Base-by-base conservation (phyloP, 495 filamentous ascomycete species). In the Pseudomonodictys pantanalensis region DNA sequence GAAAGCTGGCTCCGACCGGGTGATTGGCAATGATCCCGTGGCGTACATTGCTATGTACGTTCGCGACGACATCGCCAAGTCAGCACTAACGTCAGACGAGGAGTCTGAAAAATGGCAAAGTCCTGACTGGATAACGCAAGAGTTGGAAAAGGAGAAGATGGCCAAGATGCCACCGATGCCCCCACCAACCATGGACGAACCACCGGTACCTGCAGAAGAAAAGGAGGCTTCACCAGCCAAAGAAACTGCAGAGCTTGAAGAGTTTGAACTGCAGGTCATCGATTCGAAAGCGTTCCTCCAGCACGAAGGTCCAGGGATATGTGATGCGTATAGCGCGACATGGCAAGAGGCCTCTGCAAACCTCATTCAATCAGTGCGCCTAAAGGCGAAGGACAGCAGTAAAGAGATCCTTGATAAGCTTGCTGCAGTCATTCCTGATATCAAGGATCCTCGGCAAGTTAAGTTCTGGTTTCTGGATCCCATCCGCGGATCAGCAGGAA, bases 21-120 rank as follows among this genome's bases (percentile, higher is more conserved):
- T 77, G 43, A 76, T 78, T 52, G 78, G 77, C 55, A 78, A 76
- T 29, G 79, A 79, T 12, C 76, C 81, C 26, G 81, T 86, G 41
- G 77, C 84, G 10, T 83, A 85, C 32, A 72, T 85, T 54, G 78
- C 76, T 3, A 77, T 83, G 71, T 86, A 86, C 68, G 71, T 86
- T 3, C 80, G 82, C 29, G 72, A 74, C 24, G 82, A 86, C 63
- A 69, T 79, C 46, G 69, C 78, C 1, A 26, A 46, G 11, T 22
- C 18, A 9, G 52, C 53, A 0, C 66, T 68, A 35, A 46, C 12
- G 24, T 38, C 22, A 26, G 20, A 51, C 1, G 12, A 17, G 10
- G 42, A 63, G 9, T 44, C 42, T 20, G 65, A 69, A 55, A 28
- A n/a, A 18, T 69, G 67, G 67, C 33, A 69, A 25, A 58, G 57